These are phyloP conservation scores for Trapa bicornis DNA, from an alignment of 345 rosid genomes.

Conservation along the genomic window DNA sequence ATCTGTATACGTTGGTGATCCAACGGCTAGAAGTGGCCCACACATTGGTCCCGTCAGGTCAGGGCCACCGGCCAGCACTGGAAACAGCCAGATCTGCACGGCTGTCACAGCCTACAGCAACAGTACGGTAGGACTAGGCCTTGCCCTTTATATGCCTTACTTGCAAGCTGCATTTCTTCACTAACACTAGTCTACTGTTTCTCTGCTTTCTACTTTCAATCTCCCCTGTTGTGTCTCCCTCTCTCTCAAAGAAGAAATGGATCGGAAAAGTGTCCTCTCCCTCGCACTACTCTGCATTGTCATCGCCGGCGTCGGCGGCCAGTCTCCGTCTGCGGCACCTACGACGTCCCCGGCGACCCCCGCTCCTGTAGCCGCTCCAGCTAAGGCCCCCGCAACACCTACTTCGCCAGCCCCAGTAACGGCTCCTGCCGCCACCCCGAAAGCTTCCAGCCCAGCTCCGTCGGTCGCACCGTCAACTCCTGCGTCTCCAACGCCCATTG, in stretches of 20 bases:
- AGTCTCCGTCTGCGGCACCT: conserved; percentile 50
- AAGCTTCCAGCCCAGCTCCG: conserved; percentile 20
- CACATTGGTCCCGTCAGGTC: no score
- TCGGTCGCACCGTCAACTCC: conserved; percentile 8
- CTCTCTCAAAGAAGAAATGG: conserved; percentile 21
- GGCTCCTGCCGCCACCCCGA: conserved; percentile 7
- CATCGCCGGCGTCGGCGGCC: conserved; percentile 50
- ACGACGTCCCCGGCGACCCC: conserved; percentile 18
- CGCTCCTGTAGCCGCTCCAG: conserved; percentile 3
- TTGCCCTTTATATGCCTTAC: no score
- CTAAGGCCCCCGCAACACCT: neutral
- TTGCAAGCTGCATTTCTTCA: neutral
- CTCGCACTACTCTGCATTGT: conserved; percentile 39
- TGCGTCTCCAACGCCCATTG: conserved; percentile 11
- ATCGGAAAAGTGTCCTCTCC: conserved; percentile 19
- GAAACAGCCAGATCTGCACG: no score
- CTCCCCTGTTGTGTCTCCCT: no score
- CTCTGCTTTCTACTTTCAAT: neutral
- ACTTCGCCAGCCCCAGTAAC: neutral
- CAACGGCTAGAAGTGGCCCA: no score
- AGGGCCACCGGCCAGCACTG: no score
- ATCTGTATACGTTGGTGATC: no score
- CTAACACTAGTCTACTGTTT: neutral
- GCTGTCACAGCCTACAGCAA: no score
- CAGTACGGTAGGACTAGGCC: no score